Base-by-base conservation (phyloP, 148 eudicot species). In the Chenopodium quinoa region DNA sequence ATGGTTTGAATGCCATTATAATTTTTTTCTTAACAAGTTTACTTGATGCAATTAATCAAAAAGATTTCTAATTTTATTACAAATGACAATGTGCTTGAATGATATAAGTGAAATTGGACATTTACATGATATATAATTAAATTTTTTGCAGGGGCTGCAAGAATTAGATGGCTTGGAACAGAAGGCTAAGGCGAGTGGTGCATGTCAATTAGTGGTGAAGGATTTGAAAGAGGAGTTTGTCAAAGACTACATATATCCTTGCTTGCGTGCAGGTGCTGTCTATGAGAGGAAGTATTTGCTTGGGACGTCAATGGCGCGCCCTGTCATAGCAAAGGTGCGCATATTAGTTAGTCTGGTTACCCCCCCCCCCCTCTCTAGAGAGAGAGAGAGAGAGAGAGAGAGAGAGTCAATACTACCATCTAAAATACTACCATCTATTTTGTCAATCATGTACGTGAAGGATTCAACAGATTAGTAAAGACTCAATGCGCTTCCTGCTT, bases 271-370 rank as follows among this genome's bases (percentile, higher is more conserved):
- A 74, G 99, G 99, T 79, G 99, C 99, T 63, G 78, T 94, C 80
- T 97, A 97, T 82, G 98, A 94, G 82, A 88, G 99, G 83, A 97
- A 94, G 89, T 97, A 97, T 86, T 84, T 92, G 91, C 88, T 97
- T 44, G 98, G 99, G 48, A 97, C 99, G 52, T 97, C 99, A 82
- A 96, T 96, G 99, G 99, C 99, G 58, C 98, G 98, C 2, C 99
- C 99, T 65, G 98, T 96, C 81, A 96, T 96, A 80, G 99, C 98
- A 75, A 96, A 96, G 99, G 99, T 96, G 17, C 65, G 76, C 71
- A 77, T 25, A 76, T 34, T 44, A 37, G 63, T 69, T 72, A n/a
- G 9, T 68, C 27, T 81, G 34, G 73, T 34, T 81, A 2, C 27
- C 14, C n/a, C 29, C 29, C 77, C 17, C 77, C 17, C 20, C 22